phyloP scores from a whole-genome alignment of 257 asterid genomes.

The Echium plantagineum region DNA sequence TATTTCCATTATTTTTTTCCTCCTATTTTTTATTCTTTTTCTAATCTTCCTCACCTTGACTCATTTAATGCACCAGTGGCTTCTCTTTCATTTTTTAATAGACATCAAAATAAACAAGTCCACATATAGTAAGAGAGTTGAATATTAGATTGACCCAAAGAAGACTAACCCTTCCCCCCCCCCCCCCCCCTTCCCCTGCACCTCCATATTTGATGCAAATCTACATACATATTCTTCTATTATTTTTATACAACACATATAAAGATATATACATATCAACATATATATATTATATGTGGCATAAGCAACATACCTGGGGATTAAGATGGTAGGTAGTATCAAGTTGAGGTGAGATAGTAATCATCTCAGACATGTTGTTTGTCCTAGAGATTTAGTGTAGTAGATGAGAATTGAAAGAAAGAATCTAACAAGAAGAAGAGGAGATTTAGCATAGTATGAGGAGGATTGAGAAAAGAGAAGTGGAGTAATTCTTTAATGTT shows the following conservation, averaged over 20 bases:
- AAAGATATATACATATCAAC: too few relatives aligned
- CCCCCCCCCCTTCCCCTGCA: not conserved
- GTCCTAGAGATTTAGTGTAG: not conserved
- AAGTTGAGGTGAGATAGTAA: not conserved
- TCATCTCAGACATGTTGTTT: not conserved
- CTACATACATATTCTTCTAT: not conserved
- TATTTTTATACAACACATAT: too few relatives aligned
- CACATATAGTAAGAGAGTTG: not conserved
- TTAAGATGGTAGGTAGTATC: not conserved
- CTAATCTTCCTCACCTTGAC: too few relatives aligned
- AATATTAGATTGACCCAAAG: not conserved
- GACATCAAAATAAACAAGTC: not conserved
- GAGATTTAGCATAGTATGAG: not conserved
- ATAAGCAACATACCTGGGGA: not conserved
- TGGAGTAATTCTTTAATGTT: not conserved
- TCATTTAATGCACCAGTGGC: not conserved
- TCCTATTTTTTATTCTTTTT: too few relatives aligned
- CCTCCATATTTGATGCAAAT: not conserved
- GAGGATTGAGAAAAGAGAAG: not conserved
- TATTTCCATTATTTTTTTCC: not conserved
- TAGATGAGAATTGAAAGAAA: too few relatives aligned
- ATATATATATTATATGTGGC: too few relatives aligned
- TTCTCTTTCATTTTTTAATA: not conserved
- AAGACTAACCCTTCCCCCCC: not conserved
- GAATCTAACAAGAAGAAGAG: not conserved